These are phyloP conservation scores for Eucalyptus virginea DNA, from an alignment of 345 rosid genomes.

Conservation along the genomic window DNA sequence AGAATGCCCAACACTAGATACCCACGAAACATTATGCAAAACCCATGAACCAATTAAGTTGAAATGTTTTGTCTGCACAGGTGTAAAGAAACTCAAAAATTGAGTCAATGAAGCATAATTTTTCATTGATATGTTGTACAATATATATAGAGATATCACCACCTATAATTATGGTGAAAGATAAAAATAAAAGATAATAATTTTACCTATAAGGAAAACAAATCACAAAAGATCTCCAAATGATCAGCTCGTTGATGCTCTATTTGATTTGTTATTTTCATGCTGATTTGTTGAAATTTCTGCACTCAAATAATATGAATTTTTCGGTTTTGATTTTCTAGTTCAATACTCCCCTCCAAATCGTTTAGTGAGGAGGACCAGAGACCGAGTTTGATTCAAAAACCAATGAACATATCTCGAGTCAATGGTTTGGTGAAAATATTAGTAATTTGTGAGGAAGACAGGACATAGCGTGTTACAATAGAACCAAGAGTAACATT, in stretches of 20 bases:
- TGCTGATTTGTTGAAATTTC: no score
- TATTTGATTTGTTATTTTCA: no score
- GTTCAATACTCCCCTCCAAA: not conserved
- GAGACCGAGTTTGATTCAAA: accelerated
- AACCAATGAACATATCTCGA: accelerated
- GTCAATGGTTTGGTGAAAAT: not conserved
- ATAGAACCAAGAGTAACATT: not conserved
- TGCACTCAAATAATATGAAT: no score
- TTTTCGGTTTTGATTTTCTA: no score
- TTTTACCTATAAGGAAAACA: not conserved
- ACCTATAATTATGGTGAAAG: not conserved
- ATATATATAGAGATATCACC: not conserved
- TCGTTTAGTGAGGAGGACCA: not conserved
- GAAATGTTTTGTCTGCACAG: no score
- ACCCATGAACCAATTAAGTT: no score
- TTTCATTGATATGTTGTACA: no score
- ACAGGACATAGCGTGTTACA: not conserved
- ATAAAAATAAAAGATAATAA: no score
- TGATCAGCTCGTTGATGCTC: not conserved
- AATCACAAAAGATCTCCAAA: not conserved
- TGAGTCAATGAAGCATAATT: no score
- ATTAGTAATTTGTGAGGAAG: not conserved
- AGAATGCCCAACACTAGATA: no score
- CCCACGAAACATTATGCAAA: no score
- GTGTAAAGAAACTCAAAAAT: not conserved